Evolutionary conservation across 306 rosid species (phyloP).

Genomic region (Vachellia pachyceras): DNA sequence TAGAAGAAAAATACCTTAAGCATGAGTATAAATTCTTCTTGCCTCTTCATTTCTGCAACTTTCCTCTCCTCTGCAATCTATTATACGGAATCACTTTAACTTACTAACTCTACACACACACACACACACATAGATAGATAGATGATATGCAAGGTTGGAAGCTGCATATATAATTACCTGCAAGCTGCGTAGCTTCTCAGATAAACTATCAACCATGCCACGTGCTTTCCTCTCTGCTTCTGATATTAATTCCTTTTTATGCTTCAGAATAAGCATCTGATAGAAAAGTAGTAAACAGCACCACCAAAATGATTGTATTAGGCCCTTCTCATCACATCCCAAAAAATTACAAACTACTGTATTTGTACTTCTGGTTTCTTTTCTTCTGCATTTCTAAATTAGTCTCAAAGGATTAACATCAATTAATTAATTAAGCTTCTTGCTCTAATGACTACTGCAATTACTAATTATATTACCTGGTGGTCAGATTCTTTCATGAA

Average conservation of each 20-base stretch:
- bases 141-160: background rate
- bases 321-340: background rate
- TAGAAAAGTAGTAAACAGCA: background rate
- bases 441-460: background rate
- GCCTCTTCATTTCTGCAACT: conserved; percentile 36
- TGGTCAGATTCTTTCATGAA: conserved; percentile 46
- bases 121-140: background rate
- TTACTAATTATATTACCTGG: conserved; percentile 25
- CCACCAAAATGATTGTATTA: background rate
- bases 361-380: background rate
- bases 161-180: background rate
- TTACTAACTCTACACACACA: background rate
- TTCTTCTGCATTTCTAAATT: background rate
- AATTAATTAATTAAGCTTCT: background rate
- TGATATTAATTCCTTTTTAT: conserved; percentile 40
- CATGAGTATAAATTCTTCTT: conserved; percentile 35
- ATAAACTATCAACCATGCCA: conserved; percentile 43
- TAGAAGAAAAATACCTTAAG: conserved; percentile 29
- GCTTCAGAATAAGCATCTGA: conserved; percentile 44
- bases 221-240: conserved; percentile 48
- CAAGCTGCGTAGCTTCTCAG: conserved; percentile 38
- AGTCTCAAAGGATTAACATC: background rate
- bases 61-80: conserved; percentile 34
- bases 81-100: background rate
- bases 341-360: background rate